phyloP scores from a whole-genome alignment of 495 filamentous ascomycete genomes.

The Massariosphaeria phaeospora region DNA sequence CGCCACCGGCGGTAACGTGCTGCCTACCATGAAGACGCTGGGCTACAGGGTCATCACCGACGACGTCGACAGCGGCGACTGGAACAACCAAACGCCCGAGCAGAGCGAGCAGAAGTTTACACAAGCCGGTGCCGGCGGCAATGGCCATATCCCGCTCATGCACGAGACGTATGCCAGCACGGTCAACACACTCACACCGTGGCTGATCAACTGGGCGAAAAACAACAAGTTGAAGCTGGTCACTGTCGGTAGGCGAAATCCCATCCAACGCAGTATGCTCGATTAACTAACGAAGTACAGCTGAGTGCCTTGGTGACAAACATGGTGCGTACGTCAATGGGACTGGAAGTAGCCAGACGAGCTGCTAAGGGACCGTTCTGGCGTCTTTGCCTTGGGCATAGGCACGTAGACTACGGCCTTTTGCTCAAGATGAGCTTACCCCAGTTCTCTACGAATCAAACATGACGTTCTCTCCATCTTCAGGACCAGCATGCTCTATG shows the following conservation, averaged over 20 bases:
- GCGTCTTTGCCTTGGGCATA: neutral
- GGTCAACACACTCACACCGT: conserved; percentile 47
- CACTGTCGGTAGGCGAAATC: conserved; percentile 39
- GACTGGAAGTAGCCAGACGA: conserved; percentile 11
- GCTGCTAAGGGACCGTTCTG: conserved; percentile 5
- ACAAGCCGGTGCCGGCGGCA: conserved; percentile 45
- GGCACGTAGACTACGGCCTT: too few relatives aligned
- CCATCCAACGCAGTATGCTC: neutral
- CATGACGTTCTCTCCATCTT: too few relatives aligned
- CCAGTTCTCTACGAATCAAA: too few relatives aligned
- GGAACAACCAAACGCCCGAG: conserved; percentile 47
- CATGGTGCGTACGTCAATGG: conserved; percentile 41
- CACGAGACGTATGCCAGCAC: conserved; percentile 51
- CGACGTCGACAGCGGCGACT: conserved; percentile 52
- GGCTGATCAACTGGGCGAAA: conserved; percentile 52
- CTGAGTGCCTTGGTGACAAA: conserved; percentile 49
- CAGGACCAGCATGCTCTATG: too few relatives aligned
- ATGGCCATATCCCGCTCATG: conserved; percentile 53
- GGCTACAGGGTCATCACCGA: conserved; percentile 53
- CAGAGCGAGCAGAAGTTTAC: conserved; percentile 46
- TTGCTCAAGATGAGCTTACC: too few relatives aligned
- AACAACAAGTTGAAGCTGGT: conserved; percentile 49
- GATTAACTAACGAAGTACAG: conserved; percentile 34
- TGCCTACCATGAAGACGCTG: conserved; percentile 45
- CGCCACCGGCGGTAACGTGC: conserved; percentile 45